A percentile compares a stretch with the other conserved stretches of the same genome.
phyloP scores from a whole-genome alignment of 148 eudicot species.

The Euryodendron excelsum region DNA sequence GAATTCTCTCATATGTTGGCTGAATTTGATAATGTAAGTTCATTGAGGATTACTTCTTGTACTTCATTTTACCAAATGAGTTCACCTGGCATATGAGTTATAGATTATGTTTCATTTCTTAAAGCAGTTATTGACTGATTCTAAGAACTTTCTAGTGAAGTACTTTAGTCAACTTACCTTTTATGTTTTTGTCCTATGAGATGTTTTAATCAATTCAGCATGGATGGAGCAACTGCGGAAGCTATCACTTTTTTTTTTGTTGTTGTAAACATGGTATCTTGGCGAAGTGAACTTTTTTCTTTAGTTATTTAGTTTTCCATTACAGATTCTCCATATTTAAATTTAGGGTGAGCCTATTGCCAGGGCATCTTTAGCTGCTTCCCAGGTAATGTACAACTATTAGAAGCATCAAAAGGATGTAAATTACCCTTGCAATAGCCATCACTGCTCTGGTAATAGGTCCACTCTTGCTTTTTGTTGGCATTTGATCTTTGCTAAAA shows the following conservation, averaged over 20 bases:
- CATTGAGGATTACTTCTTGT: slow-evolving; percentile 1
- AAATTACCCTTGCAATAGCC: not conserved
- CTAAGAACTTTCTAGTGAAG: not conserved
- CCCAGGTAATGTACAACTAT: no score
- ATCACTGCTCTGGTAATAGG: not conserved
- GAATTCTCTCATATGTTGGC: slow-evolving; percentile 70
- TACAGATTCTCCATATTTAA: not conserved
- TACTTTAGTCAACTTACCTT: not conserved
- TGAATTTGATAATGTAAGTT: slow-evolving; percentile 76
- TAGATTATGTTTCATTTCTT: not conserved
- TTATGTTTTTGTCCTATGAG: not conserved
- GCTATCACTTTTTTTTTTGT: not conserved
- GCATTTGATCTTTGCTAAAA: not conserved
- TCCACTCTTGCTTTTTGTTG: not conserved
- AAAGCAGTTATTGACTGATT: not conserved
- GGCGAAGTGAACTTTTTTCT: no score
- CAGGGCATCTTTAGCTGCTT: not conserved
- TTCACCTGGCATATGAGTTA: not conserved
- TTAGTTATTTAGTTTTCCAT: not conserved
- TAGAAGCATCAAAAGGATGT: not conserved
- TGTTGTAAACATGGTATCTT: not conserved
- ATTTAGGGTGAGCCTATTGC: not conserved
- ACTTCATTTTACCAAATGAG: not conserved
- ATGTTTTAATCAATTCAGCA: not conserved
- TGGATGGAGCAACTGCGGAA: not conserved